Percentiles rank a stretch among this genome's conserved stretches.
Evolutionary conservation across 1,139 yeast species (phyloP).

Genomic region (Protomyces inundatus): DNA sequence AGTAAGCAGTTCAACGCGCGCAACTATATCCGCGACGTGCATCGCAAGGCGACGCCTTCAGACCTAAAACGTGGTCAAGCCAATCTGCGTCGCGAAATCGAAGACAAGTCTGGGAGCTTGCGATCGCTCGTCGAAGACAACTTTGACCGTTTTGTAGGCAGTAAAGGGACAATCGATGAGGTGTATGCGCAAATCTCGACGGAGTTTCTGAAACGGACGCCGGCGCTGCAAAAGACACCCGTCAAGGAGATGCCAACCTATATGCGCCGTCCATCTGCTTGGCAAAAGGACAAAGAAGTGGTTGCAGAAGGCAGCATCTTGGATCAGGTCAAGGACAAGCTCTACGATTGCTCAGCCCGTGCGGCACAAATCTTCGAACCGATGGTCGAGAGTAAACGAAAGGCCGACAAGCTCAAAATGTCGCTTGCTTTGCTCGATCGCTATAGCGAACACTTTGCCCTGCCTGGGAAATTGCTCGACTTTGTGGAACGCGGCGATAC

Average conservation of each 20-base stretch:
- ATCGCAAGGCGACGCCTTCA: constrained; percentile 62
- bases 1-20: constrained; percentile 63
- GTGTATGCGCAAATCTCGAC: constrained; percentile 46
- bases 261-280: neutral
- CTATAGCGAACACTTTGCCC: constrained; percentile 61
- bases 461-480: constrained; percentile 58
- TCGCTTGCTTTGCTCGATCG: constrained; percentile 60
- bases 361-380: constrained; percentile 73
- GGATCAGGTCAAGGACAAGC: constrained; percentile 34
- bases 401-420: constrained; percentile 54
- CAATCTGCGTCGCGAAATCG: constrained; percentile 56
- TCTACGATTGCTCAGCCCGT: constrained; percentile 38
- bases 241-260: neutral
- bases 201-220: constrained; percentile 33
- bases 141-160: constrained; percentile 66
- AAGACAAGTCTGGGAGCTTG: constrained; percentile 61
- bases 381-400: constrained; percentile 57
- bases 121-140: constrained; percentile 65
- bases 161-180: constrained; percentile 62
- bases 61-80: constrained; percentile 55
- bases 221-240: neutral
- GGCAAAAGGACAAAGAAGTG: constrained; percentile 33
- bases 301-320: constrained; percentile 42
- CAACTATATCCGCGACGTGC: constrained; percentile 63
- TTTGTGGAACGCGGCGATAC: constrained; percentile 58